A percentile compares a stretch with the other conserved stretches of the same genome.
These are phyloP conservation scores for Cajanus cajan DNA, from an alignment of 306 rosid species.

Conservation along the genomic window DNA sequence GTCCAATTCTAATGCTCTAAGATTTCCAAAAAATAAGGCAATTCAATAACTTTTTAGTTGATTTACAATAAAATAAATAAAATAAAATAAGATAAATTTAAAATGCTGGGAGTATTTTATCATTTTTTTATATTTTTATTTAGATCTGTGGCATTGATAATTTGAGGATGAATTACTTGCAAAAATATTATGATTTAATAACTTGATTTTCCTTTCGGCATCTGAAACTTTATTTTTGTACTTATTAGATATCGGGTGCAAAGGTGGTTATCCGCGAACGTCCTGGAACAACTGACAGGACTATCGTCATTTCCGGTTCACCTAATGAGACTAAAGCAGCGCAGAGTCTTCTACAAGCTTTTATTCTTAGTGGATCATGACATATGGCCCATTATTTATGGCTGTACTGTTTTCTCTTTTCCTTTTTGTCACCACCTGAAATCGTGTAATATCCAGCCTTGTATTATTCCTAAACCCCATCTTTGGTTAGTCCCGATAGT, in stretches of 20 bases:
- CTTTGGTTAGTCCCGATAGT: background rate
- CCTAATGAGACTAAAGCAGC: constrained; percentile 99
- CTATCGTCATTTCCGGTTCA: constrained; percentile 81
- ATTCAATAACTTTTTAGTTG: background rate
- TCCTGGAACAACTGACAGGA: constrained; percentile 68
- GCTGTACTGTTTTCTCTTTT: background rate
- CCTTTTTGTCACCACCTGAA: background rate
- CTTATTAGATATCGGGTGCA: constrained; percentile 85
- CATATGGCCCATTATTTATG: constrained; percentile 10
- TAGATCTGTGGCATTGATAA: background rate
- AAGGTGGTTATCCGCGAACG: constrained; percentile 76
- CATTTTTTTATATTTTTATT: background rate
- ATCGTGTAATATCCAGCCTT: constrained; percentile 41
- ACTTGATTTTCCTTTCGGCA: background rate
- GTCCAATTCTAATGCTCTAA: background rate
- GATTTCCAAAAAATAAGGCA: background rate
- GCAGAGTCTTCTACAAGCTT: constrained; percentile 92
- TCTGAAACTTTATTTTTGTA: background rate
- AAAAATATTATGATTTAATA: no score
- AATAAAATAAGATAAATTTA: background rate
- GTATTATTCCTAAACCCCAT: constrained; percentile 11
- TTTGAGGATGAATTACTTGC: background rate
- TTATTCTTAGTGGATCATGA: constrained; percentile 83
- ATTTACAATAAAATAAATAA: background rate
- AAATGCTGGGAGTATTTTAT: background rate